Base-by-base conservation (phyloP, 495 filamentous ascomycete genomes). In the Penicillium macrosclerotiorum region DNA sequence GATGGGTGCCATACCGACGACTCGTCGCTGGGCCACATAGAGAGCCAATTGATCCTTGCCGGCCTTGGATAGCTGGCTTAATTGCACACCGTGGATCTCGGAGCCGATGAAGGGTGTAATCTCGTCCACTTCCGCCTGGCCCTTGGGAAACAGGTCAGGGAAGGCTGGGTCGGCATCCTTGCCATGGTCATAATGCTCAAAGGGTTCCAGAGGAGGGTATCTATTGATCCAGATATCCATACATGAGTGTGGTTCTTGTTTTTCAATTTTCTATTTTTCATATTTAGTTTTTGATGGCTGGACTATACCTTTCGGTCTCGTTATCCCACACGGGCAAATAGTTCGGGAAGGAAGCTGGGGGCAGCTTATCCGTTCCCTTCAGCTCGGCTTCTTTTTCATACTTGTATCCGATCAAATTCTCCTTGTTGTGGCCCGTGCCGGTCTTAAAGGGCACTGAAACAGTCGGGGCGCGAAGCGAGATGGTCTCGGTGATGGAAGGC, bases 311-410 rank as follows among this genome's bases (percentile, higher is more conserved):
- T 42, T 59, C 60, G 6, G 65, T 74, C 57, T 74, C 62, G 53
- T 74, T 81, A 52, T 87, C 76, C 85, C 85, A 91, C 2, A 81
- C 84, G 7, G 86, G 85, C 8, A 92, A 76, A 61, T 92, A 92
- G 57, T 90, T 73, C 1, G 81, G 82, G 57, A 86, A 90, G 9
- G 69, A 63, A 0, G 76, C 84, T 66, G 71, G 65, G 16, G 65
- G 57, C 43, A 72, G 66, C 51, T 65, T 73, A 8, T 53, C 58
- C 36, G 71, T 71, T 7, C 75, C 75, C 43, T 75, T 65, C 17
- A 69, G 42, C 43, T 77, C 74, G 9, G 59, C 45, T 2, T 70
- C 65, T 37, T 69, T 65, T 13, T 68, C 62, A 38, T 66, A 71
- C 42, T 77, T 70, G 46, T 77, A 80, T 49, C 75, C 73, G 35